Conservation (phyloP, 2,329 filamentous ascomycete genomes). For the Colletotrichum tabaci region DNA sequence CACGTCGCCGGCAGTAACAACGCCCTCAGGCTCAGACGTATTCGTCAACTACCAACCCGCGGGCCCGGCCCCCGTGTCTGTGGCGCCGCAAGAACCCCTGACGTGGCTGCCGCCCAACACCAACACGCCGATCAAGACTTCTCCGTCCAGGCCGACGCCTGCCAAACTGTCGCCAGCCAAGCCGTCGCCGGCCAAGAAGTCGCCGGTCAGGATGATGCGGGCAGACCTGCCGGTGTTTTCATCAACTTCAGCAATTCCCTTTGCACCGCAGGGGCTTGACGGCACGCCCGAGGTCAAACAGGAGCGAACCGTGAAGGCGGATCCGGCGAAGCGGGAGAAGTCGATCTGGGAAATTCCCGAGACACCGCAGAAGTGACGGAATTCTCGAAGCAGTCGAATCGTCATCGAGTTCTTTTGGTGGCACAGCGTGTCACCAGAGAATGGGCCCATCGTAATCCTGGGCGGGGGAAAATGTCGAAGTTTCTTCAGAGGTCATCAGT, state of each 20-base stretch:
- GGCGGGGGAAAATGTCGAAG: neutral
- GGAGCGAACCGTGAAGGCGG: slow-evolving; percentile 24
- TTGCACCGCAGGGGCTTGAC: slow-evolving; percentile 52
- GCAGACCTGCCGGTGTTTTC: slow-evolving; percentile 56
- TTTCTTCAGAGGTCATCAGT: neutral
- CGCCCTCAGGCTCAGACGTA: slow-evolving; percentile 51
- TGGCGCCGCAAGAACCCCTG: slow-evolving; percentile 58
- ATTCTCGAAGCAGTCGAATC: too few relatives aligned
- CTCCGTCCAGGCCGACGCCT: slow-evolving; percentile 51
- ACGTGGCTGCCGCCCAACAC: slow-evolving; percentile 68
- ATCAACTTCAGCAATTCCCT: slow-evolving; percentile 63
- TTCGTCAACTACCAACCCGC: slow-evolving; percentile 71
- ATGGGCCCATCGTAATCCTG: neutral
- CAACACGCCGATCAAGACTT: slow-evolving; percentile 48
- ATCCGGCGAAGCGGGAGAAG: slow-evolving; percentile 36
- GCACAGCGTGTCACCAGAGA: neutral
- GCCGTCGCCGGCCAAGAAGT: slow-evolving; percentile 18
- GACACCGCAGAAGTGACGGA: slow-evolving; percentile 47
- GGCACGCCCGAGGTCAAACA: neutral
- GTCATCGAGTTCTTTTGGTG: neutral
- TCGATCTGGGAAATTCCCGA: slow-evolving; percentile 54
- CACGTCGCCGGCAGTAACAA: slow-evolving; percentile 44
- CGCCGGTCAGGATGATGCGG: slow-evolving; percentile 50
- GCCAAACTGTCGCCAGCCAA: slow-evolving; percentile 51
- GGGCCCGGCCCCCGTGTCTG: slow-evolving; percentile 60